Evolutionary conservation across 2,329 filamentous ascomycete species (phyloP).

Genomic region (Orbilia javanica): DNA sequence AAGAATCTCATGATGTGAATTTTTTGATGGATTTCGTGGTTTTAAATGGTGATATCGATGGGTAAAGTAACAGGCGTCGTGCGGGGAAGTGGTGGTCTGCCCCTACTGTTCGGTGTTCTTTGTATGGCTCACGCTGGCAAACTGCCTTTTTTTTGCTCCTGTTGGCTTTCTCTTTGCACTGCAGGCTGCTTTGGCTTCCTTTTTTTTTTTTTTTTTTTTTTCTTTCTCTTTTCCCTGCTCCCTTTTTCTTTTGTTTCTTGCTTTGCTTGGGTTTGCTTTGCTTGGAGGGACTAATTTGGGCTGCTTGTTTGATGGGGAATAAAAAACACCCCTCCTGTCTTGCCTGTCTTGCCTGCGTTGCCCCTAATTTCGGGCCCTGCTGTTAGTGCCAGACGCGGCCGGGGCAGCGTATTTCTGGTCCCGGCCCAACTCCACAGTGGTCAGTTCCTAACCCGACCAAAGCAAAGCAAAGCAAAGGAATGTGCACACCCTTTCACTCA

Average conservation of each 20-base stretch:
- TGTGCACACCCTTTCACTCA: conserved; percentile 22
- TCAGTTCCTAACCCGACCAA: conserved; percentile 22
- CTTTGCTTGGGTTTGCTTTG: neutral
- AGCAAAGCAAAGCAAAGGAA: conserved; percentile 28
- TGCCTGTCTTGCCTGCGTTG: conserved; percentile 45
- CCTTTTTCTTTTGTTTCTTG: neutral
- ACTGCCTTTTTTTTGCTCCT: conserved; percentile 45
- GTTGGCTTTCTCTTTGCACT: conserved; percentile 1
- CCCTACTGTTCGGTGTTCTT: conserved; percentile 54
- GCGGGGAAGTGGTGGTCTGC: conserved; percentile 66
- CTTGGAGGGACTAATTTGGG: conserved; percentile 39
- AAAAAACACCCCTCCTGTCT: conserved; percentile 38
- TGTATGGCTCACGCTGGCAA: conserved; percentile 49
- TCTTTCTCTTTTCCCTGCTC: neutral
- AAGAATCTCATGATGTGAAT: conserved; percentile 69
- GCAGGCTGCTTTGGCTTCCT: neutral
- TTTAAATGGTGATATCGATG: conserved; percentile 72
- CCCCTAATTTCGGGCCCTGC: neutral
- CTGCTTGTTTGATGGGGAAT: conserved; percentile 63
- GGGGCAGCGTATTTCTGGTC: conserved; percentile 54
- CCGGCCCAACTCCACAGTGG: conserved; percentile 46
- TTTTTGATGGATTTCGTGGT: conserved; percentile 70
- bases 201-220: conserved; percentile 3
- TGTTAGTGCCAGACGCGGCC: conserved; percentile 13
- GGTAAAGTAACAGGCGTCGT: conserved; percentile 67